Evolutionary conservation across 495 filamentous ascomycete species (phyloP), one percentile per base, ranked within the genome.

Genomic region (Lasiosphaeria ovina): DNA sequence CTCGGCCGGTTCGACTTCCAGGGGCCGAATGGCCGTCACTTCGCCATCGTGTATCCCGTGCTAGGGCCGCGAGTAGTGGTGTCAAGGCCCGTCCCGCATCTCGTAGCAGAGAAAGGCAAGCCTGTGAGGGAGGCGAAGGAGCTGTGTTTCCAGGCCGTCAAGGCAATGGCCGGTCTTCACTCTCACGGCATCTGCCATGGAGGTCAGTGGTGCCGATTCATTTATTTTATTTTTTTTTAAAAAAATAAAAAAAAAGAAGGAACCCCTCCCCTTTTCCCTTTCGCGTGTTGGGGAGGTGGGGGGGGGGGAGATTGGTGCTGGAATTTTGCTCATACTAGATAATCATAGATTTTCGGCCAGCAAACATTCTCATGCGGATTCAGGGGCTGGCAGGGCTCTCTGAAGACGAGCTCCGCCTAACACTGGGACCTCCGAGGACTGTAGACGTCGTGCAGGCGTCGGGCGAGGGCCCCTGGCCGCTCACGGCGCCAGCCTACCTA

Each of bases 1-100:
- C 10, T 72, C 10, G 69, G 71, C 31, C 57, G 64, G 32, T 77
- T 77, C 51, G 62, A 59, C 11, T 47, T 72, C 35, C 35, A 70
- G 1, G 73, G 74, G 4, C 76, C 74, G 0, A 77, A 76, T 47
- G 74, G 73, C 11, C 53, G 33, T 4, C 76, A 78, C 61, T 51
- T 68, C 12, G 72, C 67, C 42, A 55, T 76, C 3, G 73, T 76
- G 3, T 68, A 69, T 16, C 66, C 73, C 0, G 61, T 73, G 3
- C 42, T 72, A 3, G 74, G 72, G 9, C 69, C 71, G 8, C 66
- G 62, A 4, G 57, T 24, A 24, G 24, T 24, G 24, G 24, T 71
- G 5, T 65, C 66, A 12, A 57, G 47, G 31, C 34, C 24, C 2
- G 24, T 72, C 33, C 48, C 63, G 35, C 59, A 55, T 34, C 34